phyloP scores from a whole-genome alignment of 768 basidiomycete species.

The Hericium alpestre region DNA sequence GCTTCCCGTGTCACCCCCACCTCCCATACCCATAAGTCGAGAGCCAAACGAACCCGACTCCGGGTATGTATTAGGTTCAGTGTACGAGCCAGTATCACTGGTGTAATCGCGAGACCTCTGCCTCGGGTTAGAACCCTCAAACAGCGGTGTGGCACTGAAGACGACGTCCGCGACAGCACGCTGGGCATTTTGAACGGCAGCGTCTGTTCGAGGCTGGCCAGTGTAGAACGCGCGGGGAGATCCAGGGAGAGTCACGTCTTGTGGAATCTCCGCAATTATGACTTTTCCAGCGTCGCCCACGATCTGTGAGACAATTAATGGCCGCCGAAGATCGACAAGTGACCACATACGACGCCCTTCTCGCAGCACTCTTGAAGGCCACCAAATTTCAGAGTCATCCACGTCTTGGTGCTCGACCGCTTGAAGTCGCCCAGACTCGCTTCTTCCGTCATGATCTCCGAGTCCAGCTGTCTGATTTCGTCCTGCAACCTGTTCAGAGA shows the following conservation, averaged over 20 bases:
- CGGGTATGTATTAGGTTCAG: not conserved
- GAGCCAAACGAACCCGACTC: not conserved
- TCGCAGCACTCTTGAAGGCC: constrained; percentile 77
- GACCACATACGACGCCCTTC: constrained; percentile 46
- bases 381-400: constrained; percentile 81
- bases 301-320: constrained; percentile 26
- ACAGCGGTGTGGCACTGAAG: constrained; percentile 30
- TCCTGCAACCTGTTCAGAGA: constrained; percentile 57
- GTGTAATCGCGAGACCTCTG: not conserved
- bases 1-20: not conserved
- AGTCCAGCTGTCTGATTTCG: constrained; percentile 70
- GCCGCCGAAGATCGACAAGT: not conserved
- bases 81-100: not conserved
- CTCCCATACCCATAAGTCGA: too few species aligned
- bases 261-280: constrained; percentile 53
- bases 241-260: constrained; percentile 74
- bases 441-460: constrained; percentile 77
- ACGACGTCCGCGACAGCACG: constrained; percentile 42
- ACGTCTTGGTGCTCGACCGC: constrained; percentile 52
- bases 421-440: constrained; percentile 77
- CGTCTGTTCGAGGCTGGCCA: constrained; percentile 52
- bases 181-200: constrained; percentile 53
- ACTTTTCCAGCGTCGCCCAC: constrained; percentile 46
- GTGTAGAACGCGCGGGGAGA: constrained; percentile 63
- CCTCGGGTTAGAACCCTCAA: constrained; percentile 5